These are phyloP conservation scores for Thalassiosira exigua DNA, from an alignment of 352 stramenopile genomes.

Conservation along the genomic window DNA sequence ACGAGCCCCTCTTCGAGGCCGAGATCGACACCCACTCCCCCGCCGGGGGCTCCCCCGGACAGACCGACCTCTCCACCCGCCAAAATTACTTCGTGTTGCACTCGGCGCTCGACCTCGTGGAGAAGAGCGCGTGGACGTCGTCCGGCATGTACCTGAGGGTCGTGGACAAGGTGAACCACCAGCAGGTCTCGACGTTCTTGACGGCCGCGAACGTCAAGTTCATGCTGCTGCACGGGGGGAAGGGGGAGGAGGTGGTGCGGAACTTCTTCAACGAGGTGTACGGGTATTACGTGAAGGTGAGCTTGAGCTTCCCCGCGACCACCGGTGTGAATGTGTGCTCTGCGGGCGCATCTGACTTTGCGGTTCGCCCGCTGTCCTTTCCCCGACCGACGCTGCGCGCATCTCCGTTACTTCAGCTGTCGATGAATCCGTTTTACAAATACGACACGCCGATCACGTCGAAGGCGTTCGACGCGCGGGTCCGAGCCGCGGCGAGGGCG, in stretches of 20 bases:
- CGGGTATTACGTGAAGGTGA: slow-evolving; percentile 96
- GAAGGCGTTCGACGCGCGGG: no score
- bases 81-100: slow-evolving; percentile 98
- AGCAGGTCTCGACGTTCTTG: slow-evolving; percentile 95
- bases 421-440: no score
- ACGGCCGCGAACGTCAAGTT: slow-evolving; percentile 96
- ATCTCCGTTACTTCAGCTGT: no score
- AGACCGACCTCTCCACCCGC: slow-evolving; percentile 84
- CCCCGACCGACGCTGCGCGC: no score
- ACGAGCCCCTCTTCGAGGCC: slow-evolving; percentile 83
- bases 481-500: no score
- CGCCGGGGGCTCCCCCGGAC: slow-evolving; percentile 38
- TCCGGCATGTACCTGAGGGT: slow-evolving; percentile 85
- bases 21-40: slow-evolving; percentile 70
- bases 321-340: no score
- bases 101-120: slow-evolving; percentile 95
- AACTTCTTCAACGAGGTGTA: slow-evolving; percentile 97
- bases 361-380: no score
- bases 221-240: slow-evolving; percentile 93
- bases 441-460: no score
- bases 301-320: no score
- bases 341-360: no score
- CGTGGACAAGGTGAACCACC: slow-evolving; percentile 95
- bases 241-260: slow-evolving; percentile 94
- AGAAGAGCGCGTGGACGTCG: slow-evolving; percentile 94